Evolutionary conservation across 2,329 filamentous ascomycete species (phyloP), one percentile per base, ranked within the genome.

Genomic region (Pestalotiopsis sp.): DNA sequence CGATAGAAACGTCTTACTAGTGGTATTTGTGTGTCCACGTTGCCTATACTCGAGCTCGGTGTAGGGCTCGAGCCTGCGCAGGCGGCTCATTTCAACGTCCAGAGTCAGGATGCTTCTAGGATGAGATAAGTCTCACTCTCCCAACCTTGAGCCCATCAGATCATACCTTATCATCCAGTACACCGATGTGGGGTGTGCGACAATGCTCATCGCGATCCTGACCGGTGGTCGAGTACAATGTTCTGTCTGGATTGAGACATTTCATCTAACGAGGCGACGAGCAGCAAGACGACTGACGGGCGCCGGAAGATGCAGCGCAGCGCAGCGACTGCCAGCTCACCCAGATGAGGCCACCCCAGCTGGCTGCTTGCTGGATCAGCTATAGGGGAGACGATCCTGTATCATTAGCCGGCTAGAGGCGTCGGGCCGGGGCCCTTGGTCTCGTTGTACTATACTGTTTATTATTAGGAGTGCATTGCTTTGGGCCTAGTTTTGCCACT

Each of bases 121-220:
- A 31, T 61, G 59, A 61, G 59, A 61, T 39, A 39, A 61, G 59
- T 61, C 59, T 61, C 59, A 52, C 45, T 9, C 45, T n/a, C 17
- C 17, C 7, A 61, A 38, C 59, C 59, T 61, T 61, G 59, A n/a
- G 45, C 9, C 14, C 59, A 61, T 61, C 59, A 61, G 27, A 61
- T 61, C 59, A 61, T 61, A 61, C 59, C 59, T 61, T 61, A 39
- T 61, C 59, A 61, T n/a, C 20, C 31, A 36, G 31, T 61, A 36
- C 59, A 39, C 59, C 27, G 31, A 39, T 36, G 59, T 17, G 31
- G 59, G 25, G 31, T 20, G 14, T 59, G 27, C 25, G 59, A 27
- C 25, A 52, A 52, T 36, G 31, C 38, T 12, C 27, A 61, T 61
- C 13, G n/a, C 27, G 59, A 39, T 61, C 59, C 59, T 41, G 59